Conservation (phyloP, 768 basidiomycete genomes). For the Pleurotus djamor region DNA sequence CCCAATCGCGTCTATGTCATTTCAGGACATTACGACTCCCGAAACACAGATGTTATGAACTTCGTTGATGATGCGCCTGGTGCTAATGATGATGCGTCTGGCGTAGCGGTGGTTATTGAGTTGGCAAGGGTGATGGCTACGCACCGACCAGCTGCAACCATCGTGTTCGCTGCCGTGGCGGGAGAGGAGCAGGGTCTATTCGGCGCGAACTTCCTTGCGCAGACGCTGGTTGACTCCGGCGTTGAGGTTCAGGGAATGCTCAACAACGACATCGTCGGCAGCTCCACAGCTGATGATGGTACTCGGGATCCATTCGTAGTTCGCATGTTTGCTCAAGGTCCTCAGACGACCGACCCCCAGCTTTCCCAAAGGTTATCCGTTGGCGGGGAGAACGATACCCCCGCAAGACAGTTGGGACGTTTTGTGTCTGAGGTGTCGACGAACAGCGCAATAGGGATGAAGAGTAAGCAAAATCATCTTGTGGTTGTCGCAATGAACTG, state of each 20-base stretch:
- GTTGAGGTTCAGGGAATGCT: slow-evolving; percentile 56
- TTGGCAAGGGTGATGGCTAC: slow-evolving; percentile 50
- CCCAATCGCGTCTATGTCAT: slow-evolving; percentile 51
- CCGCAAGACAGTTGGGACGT: slow-evolving; percentile 48
- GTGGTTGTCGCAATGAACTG: not conserved
- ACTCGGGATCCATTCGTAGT: slow-evolving; percentile 44
- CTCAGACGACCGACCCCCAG: slow-evolving; percentile 37
- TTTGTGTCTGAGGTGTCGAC: slow-evolving; percentile 50
- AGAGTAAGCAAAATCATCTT: slow-evolving; percentile 27
- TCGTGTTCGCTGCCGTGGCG: slow-evolving; percentile 49
- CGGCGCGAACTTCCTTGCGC: slow-evolving; percentile 47
- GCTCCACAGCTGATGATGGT: slow-evolving; percentile 46
- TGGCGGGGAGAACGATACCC: slow-evolving; percentile 55
- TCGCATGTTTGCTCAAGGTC: slow-evolving; percentile 48
- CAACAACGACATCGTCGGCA: slow-evolving; percentile 57
- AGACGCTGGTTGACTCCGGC: slow-evolving; percentile 34
- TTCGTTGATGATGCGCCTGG: slow-evolving; percentile 46
- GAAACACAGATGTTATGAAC: slow-evolving; percentile 35
- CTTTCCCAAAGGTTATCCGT: slow-evolving; percentile 31
- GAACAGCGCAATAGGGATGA: slow-evolving; percentile 47
- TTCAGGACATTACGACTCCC: slow-evolving; percentile 55
- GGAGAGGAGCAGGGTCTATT: slow-evolving; percentile 54
- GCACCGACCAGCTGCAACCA: slow-evolving; percentile 44
- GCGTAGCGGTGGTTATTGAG: slow-evolving; percentile 55
- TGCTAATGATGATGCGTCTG: slow-evolving; percentile 53